These are phyloP conservation scores for Cokeromyces recurvatus DNA, from an alignment of 371 early-diverging fungal species.

Conservation along the genomic window DNA sequence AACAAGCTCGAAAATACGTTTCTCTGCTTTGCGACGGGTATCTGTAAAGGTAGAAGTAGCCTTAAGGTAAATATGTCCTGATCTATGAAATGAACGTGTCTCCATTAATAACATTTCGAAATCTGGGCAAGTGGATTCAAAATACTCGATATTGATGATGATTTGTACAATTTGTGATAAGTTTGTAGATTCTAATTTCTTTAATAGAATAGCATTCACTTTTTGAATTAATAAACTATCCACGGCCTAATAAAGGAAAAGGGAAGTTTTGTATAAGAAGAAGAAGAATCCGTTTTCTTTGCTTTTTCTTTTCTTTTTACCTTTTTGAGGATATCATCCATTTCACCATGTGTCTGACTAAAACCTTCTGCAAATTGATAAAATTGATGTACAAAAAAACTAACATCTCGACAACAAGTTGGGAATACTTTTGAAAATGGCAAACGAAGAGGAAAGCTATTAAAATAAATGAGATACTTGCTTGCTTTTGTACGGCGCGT, in stretches of 20 bases:
- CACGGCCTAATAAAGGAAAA: slow-evolving; percentile 56
- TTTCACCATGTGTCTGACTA: slow-evolving; percentile 76
- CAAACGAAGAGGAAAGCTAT: slow-evolving; percentile 73
- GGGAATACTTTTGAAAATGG: slow-evolving; percentile 85
- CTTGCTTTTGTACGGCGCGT: too few relatives aligned
- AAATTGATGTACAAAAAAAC: slow-evolving; percentile 71
- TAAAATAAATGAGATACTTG: not conserved
- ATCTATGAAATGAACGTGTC: slow-evolving; percentile 54
- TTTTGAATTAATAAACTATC: slow-evolving; percentile 74
- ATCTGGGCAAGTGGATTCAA: slow-evolving; percentile 71
- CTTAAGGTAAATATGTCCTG: slow-evolving; percentile 59
- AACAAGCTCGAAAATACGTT: slow-evolving; percentile 75
- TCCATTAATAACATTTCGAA: slow-evolving; percentile 77
- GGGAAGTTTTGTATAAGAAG: too few relatives aligned
- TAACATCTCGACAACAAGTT: slow-evolving; percentile 66
- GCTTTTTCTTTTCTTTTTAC: slow-evolving; percentile 25
- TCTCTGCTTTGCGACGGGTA: slow-evolving; percentile 68
- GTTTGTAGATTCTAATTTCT: slow-evolving; percentile 63
- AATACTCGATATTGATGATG: slow-evolving; percentile 76
- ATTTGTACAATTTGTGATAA: slow-evolving; percentile 80
- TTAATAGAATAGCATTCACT: slow-evolving; percentile 65
- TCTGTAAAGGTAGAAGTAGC: slow-evolving; percentile 73
- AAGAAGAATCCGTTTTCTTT: too few relatives aligned
- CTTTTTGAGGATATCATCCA: slow-evolving; percentile 85
- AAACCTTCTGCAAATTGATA: slow-evolving; percentile 87